Evolutionary conservation across 2,329 filamentous ascomycete species (phyloP).

Genomic region (Claviceps spartinae): DNA sequence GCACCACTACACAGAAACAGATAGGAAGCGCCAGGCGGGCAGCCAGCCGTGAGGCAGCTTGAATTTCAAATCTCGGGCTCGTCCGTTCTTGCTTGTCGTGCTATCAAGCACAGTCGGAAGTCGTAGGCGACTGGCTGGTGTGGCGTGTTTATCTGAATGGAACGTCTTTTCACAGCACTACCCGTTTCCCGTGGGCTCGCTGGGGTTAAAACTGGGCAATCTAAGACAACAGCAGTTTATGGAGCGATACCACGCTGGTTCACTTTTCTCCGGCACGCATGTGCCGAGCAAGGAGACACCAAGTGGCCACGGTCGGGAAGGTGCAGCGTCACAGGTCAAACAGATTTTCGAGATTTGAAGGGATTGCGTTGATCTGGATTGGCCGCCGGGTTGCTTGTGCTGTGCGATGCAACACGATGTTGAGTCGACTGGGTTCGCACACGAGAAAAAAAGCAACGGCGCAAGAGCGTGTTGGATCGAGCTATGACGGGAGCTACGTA

Average conservation of each 20-base stretch:
- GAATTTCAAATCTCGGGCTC: background rate
- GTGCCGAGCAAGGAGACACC: constrained; percentile 7
- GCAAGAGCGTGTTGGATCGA: background rate
- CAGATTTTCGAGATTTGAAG: background rate
- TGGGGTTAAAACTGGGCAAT: background rate
- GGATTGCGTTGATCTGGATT: background rate
- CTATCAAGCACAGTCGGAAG: background rate
- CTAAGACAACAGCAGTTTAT: constrained; percentile 5
- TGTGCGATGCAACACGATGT: constrained; percentile 1
- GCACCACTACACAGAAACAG: background rate
- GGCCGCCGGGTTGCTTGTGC: constrained; percentile 1
- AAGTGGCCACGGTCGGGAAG: constrained; percentile 5
- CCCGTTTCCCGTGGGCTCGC: background rate
- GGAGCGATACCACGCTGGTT: constrained; percentile 3
- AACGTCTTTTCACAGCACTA: background rate
- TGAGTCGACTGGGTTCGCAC: background rate
- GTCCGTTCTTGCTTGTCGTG: background rate
- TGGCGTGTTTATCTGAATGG: background rate
- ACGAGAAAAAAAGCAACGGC: constrained; percentile 1
- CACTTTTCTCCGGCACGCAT: constrained; percentile 5
- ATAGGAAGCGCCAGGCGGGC: background rate
- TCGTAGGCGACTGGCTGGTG: background rate
- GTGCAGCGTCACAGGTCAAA: constrained; percentile 1
- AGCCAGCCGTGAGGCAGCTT: background rate
- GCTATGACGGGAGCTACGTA: background rate